Evolutionary conservation across 768 basidiomycete species (phyloP), one percentile per base, ranked within the genome.

Genomic region (Boletus rufocinnamomeus): DNA sequence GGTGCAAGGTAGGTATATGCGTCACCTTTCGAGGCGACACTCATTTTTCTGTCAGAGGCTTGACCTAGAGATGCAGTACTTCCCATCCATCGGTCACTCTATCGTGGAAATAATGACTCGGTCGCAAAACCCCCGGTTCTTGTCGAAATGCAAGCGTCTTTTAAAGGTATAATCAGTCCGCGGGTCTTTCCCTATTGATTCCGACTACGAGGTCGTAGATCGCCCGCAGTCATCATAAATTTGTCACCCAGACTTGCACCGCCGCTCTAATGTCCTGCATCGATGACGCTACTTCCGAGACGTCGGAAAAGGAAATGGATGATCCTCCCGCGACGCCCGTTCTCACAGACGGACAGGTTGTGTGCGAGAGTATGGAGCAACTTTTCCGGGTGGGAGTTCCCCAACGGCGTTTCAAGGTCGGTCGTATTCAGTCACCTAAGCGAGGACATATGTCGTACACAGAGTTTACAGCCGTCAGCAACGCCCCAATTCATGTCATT

Each of bases 71-170:
- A 66, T 69, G 27, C 56, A 69, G 4, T 78, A 78, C 54, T 82
- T 85, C 60, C 69, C 73, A 8, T 76, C 79, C 10, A 78, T 90
- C 41, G 75, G 78, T 37, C 70, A 66, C 4, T 84, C 86, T 4
- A 72, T 90, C 40, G 63, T 72, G 32, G 73, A 75, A 28, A 82
- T 91, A 37, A 76, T 82, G 41, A 63, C 68, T 48, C 81, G 86
- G 25, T 88, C 89, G 4, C 69, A 73, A 3, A 78, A 84, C 62
- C 54, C 66, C 2, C 54, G 52, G 11, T 89, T 89, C 67, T 72
- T 76, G 46, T 72, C 74, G 28, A 76, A 68, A 57, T 84, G 77
- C 65, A 65, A 66, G 52, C 74, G 71, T 10, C 69, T 81, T 21
- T 63, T 87, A 19, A 79, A 81, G 80, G 87, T 86, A 68, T 51